A percentile compares a stretch with the other conserved stretches of the same genome.
These are phyloP conservation scores for Ocimum tenuiflorum DNA, from an alignment of 257 asterid genomes.

Conservation along the genomic window DNA sequence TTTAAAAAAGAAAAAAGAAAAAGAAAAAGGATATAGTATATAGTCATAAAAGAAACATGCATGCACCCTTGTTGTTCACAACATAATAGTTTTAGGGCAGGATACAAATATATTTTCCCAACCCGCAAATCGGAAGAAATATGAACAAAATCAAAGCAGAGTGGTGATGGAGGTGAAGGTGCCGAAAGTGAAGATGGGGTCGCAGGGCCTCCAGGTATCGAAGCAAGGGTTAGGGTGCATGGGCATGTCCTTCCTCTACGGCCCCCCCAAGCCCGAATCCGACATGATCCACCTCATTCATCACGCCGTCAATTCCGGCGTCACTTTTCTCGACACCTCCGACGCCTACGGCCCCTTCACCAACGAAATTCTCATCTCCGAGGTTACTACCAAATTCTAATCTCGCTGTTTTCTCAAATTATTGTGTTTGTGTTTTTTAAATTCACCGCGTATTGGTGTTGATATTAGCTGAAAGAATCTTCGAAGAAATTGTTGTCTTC, in stretches of 20 bases:
- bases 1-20: too few relatives aligned
- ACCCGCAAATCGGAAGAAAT: too few relatives aligned
- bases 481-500: background rate
- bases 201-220: constrained; percentile 31
- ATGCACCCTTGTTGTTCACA: too few relatives aligned
- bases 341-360: constrained; percentile 34
- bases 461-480: background rate
- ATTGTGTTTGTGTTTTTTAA: background rate
- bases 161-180: constrained; percentile 23
- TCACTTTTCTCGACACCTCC: constrained; percentile 35
- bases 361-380: constrained; percentile 28
- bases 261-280: constrained; percentile 30
- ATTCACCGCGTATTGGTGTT: background rate
- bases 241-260: constrained; percentile 30
- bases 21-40: too few relatives aligned
- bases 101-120: too few relatives aligned
- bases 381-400: constrained; percentile 11
- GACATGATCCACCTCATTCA: constrained; percentile 29
- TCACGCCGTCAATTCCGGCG: constrained; percentile 26
- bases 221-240: constrained; percentile 37
- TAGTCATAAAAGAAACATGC: too few relatives aligned
- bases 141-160: background rate
- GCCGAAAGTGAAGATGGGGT: constrained; percentile 30
- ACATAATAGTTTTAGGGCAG: too few relatives aligned
- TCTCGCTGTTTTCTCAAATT: background rate